Conservation (phyloP, 106 monocot species). For the Acanthochlamys bracteata region DNA sequence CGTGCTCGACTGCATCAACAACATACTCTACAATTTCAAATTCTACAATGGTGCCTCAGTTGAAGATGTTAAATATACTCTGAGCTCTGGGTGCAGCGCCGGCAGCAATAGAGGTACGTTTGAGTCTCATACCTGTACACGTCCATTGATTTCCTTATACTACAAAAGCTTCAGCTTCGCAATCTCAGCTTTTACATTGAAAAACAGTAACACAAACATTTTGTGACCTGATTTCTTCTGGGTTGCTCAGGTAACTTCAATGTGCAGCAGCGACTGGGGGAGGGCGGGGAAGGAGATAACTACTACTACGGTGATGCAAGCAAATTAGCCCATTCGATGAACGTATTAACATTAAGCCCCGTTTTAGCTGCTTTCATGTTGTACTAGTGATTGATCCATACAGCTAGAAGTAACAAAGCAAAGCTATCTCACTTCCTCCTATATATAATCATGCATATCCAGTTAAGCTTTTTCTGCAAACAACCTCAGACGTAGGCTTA, state of each 20-base stretch:
- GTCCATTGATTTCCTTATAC: too few species aligned
- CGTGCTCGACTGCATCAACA: slow-evolving; percentile 60
- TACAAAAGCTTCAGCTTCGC: too few species aligned
- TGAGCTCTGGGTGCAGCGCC: slow-evolving; percentile 51
- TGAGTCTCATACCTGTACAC: too few species aligned
- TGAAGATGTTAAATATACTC: slow-evolving; percentile 29
- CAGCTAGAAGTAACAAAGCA: too few species aligned
- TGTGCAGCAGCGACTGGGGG: slow-evolving; percentile 7
- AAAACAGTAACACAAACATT: neutral
- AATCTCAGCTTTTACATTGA: too few species aligned
- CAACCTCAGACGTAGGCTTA: too few species aligned
- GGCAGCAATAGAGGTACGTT: slow-evolving; percentile 36
- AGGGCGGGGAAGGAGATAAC: neutral
- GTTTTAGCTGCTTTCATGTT: slow-evolving; percentile 4
- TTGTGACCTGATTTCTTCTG: neutral
- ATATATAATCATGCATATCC: too few species aligned
- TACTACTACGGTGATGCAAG: slow-evolving; percentile 16
- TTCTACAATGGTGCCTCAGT: slow-evolving; percentile 83
- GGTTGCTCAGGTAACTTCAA: slow-evolving; percentile 32
- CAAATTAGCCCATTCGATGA: slow-evolving; percentile 6
- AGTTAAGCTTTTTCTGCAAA: too few species aligned
- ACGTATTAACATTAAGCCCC: slow-evolving; percentile 1
- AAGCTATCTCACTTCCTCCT: too few species aligned
- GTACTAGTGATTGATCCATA: neutral
- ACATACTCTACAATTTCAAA: slow-evolving; percentile 43